phyloP scores from a whole-genome alignment of 2,329 filamentous ascomycete genomes.

The Cladophialophora chaetospira region DNA sequence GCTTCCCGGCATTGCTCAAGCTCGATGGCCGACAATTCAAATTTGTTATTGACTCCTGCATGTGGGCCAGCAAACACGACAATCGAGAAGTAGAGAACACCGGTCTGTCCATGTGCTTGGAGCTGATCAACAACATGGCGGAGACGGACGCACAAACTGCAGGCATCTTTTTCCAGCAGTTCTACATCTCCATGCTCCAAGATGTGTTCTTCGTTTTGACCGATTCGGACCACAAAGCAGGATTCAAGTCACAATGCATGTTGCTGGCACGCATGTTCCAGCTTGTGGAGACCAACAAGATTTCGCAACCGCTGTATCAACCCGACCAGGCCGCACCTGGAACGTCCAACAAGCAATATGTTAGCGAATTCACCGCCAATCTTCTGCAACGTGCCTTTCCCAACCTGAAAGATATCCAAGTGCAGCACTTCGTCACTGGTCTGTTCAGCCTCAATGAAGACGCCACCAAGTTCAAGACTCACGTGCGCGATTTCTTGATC shows the following conservation, averaged over 20 bases:
- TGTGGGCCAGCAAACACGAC: slow-evolving; percentile 99
- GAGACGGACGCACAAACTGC: slow-evolving; percentile 84
- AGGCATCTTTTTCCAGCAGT: slow-evolving; percentile 96
- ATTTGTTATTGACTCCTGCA: slow-evolving; percentile 98
- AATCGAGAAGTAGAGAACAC: slow-evolving; percentile 97
- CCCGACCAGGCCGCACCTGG: slow-evolving; percentile 79
- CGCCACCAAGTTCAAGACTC: slow-evolving; percentile 91
- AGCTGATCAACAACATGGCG: slow-evolving; percentile 96
- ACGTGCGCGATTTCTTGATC: slow-evolving; percentile 94
- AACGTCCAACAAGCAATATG: slow-evolving; percentile 86
- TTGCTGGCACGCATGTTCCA: slow-evolving; percentile 94
- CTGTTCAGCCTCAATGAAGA: slow-evolving; percentile 86
- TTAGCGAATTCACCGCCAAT: slow-evolving; percentile 82
- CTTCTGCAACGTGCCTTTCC: slow-evolving; percentile 88
- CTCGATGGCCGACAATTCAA: slow-evolving; percentile 97
- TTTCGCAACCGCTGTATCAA: slow-evolving; percentile 87
- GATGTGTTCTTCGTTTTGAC: slow-evolving; percentile 98
- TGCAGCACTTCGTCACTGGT: slow-evolving; percentile 84
- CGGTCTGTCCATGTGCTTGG: slow-evolving; percentile 95
- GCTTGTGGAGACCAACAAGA: slow-evolving; percentile 86
- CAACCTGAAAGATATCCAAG: slow-evolving; percentile 88
- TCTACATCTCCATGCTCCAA: slow-evolving; percentile 92
- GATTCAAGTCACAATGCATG: slow-evolving; percentile 97
- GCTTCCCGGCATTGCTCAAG: slow-evolving; percentile 91
- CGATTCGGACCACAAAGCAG: slow-evolving; percentile 96